Evolutionary conservation across 2,329 filamentous ascomycete species (phyloP).

Genomic region (Cladophialophora carrionii): DNA sequence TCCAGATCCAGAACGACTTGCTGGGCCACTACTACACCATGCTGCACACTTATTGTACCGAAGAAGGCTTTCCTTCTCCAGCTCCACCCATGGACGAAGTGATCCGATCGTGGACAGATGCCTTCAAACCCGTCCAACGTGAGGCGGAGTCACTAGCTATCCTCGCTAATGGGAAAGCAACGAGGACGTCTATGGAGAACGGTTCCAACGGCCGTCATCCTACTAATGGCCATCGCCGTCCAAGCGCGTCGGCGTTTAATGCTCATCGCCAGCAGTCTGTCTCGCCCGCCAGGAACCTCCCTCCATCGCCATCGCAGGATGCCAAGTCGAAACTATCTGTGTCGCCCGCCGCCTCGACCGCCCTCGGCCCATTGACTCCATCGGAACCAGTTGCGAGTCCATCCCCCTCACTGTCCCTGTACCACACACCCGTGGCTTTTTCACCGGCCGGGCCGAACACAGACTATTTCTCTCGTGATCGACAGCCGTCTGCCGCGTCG

Average conservation of each 20-base stretch:
- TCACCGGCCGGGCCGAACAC: slow-evolving; percentile 49
- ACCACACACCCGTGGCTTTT: slow-evolving; percentile 40
- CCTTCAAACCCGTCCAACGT: slow-evolving; percentile 65
- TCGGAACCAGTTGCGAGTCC: slow-evolving; percentile 26
- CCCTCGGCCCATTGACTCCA: slow-evolving; percentile 40
- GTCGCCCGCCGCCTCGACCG: slow-evolving; percentile 40
- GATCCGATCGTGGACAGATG: slow-evolving; percentile 65
- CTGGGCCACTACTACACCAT: slow-evolving; percentile 78
- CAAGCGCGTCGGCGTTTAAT: slow-evolving; percentile 43
- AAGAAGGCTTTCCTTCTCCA: slow-evolving; percentile 70
- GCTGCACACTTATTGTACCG: slow-evolving; percentile 72
- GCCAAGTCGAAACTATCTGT: slow-evolving; percentile 43
- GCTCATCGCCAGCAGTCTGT: slow-evolving; percentile 40
- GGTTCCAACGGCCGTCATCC: slow-evolving; percentile 41
- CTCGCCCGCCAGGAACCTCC: slow-evolving; percentile 40
- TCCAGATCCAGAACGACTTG: slow-evolving; percentile 76
- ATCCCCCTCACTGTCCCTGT: slow-evolving; percentile 40
- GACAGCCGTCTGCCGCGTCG: slow-evolving; percentile 46
- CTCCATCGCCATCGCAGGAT: slow-evolving; percentile 41
- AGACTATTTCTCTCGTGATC: slow-evolving; percentile 52
- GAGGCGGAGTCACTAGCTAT: slow-evolving; percentile 68
- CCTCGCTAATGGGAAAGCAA: slow-evolving; percentile 68
- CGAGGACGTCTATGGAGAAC: slow-evolving; percentile 60
- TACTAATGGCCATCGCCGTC: slow-evolving; percentile 49
- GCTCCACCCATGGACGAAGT: slow-evolving; percentile 73